Base-by-base conservation (phyloP, 352 stramenopile genomes). In the Phytopythium mirpurense region DNA sequence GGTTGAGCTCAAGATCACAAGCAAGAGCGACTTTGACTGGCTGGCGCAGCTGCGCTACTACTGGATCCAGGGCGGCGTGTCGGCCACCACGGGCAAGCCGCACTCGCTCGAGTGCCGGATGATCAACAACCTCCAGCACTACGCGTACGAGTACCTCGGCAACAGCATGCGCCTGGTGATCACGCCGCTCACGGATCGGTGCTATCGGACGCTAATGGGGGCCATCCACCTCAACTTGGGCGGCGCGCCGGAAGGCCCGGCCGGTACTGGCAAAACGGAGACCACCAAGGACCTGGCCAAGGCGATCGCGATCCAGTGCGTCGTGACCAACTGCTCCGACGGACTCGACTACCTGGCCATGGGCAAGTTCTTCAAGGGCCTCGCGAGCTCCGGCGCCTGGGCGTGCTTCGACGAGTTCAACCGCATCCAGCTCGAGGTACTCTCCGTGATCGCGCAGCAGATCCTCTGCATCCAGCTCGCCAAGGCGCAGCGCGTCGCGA, bases 371-470 rank as follows among this genome's bases (percentile, higher is more conserved):
- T 97, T 97, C 65, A 97, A 97, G 57, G 90, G 90, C 10, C 79
- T 97, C 16, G 90, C 88, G 6, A 89, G 77, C 38, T 93, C 80
- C 16, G 90, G 90, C 3, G 83, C 89, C 12, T 97, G 90, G 90
- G 86, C 86, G 7, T 97, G 90, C 58, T 97, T 97, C 57, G 83
- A 91, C 40, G 90, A 97, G 64, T 97, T 97, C 56, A 97, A 97
- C 58, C 87, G 89, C 23, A 97, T 97, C 54, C 88, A 96, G 37
- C 63, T 97, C 45, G 90, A 97, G 51, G 90, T 97, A 51, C 55
- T 97, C 12, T 96, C 86, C 8, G 90, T 97, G 47, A 93, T 97
- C 51, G 90, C 90, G 11, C 90, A 97, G 69, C 90, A 97, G 54
- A 96, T 97, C 44, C 73, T 96, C 8, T 94, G 85, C 35, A 96